Evolutionary conservation across 2,329 filamentous ascomycete species (phyloP).

Genomic region (Fusarium luffae): DNA sequence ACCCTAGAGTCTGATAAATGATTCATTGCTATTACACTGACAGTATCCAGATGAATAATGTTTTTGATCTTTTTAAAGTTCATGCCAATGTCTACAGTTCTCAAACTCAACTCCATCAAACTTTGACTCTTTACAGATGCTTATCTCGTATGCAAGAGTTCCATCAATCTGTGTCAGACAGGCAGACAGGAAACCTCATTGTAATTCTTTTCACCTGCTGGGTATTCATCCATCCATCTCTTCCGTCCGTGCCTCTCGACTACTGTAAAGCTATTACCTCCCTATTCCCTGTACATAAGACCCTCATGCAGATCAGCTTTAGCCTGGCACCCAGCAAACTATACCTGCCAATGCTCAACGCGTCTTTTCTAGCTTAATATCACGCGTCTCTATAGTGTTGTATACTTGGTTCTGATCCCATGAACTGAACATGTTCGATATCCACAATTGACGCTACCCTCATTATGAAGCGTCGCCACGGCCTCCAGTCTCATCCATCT

Average conservation of each 20-base stretch:
- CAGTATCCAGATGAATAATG: background rate
- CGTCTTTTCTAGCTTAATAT: slow-evolving; percentile 37
- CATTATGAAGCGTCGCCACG: slow-evolving; percentile 34
- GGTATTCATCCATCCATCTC: slow-evolving; percentile 40
- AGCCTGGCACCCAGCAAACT: slow-evolving; percentile 2
- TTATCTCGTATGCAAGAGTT: background rate
- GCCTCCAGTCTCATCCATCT: slow-evolving; percentile 25
- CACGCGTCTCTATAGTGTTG: slow-evolving; percentile 44
- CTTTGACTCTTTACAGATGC: background rate
- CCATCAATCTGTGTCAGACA: background rate
- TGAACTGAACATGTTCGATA: slow-evolving; percentile 12
- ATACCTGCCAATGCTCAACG: slow-evolving; percentile 31
- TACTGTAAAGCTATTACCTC: background rate
- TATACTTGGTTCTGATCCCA: slow-evolving; percentile 18
- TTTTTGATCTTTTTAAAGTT: background rate
- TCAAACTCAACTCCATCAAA: background rate
- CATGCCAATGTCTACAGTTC: background rate
- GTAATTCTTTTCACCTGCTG: slow-evolving; percentile 11
- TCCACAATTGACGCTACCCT: slow-evolving; percentile 27
- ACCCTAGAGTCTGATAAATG: background rate
- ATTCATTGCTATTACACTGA: background rate
- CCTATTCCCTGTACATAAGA: background rate
- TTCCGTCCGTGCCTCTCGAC: slow-evolving; percentile 3
- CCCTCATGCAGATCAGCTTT: slow-evolving; percentile 32
- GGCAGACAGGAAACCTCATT: background rate